Evolutionary conservation across 2,329 filamentous ascomycete species (phyloP).

Genomic region (Biscogniauxia sp.): DNA sequence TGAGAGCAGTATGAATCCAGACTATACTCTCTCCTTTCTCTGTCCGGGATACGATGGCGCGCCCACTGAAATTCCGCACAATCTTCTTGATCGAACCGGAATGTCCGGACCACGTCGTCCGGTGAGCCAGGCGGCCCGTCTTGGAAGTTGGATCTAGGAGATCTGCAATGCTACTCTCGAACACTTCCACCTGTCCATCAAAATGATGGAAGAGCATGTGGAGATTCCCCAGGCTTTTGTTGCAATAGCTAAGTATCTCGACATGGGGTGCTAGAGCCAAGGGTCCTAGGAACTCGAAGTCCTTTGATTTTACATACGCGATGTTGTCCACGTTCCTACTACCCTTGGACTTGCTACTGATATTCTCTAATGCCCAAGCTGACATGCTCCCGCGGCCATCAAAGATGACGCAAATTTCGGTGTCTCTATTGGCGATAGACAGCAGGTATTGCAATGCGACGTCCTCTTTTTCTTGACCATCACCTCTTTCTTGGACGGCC

Average conservation of each 20-base stretch:
- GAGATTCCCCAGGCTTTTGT: conserved; percentile 60
- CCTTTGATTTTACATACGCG: conserved; percentile 65
- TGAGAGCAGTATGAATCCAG: conserved; percentile 67
- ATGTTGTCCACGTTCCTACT: conserved; percentile 79
- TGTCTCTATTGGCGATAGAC: conserved; percentile 77
- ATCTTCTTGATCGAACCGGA: conserved; percentile 79
- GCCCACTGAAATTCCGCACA: conserved; percentile 78
- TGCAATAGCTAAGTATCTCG: conserved; percentile 72
- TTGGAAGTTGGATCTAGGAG: conserved; percentile 72
- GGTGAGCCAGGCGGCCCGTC: conserved; percentile 57
- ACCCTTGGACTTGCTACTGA: conserved; percentile 67
- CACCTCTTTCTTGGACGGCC: conserved; percentile 62
- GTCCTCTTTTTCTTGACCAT: conserved; percentile 59
- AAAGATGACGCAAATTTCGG: conserved; percentile 83
- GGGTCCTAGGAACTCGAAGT: conserved; percentile 46
- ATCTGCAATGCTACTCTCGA: conserved; percentile 73
- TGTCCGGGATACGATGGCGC: conserved; percentile 78
- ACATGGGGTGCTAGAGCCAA: conserved; percentile 45
- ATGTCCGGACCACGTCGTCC: conserved; percentile 80
- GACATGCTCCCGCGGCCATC: conserved; percentile 85
- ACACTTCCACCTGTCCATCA: conserved; percentile 79
- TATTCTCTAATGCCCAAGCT: conserved; percentile 87
- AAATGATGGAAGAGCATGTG: conserved; percentile 80
- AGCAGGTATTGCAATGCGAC: conserved; percentile 81
- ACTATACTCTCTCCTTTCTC: conserved; percentile 75